phyloP scores from a whole-genome alignment of 352 stramenopile genomes.

The Albugo laibachii region DNA sequence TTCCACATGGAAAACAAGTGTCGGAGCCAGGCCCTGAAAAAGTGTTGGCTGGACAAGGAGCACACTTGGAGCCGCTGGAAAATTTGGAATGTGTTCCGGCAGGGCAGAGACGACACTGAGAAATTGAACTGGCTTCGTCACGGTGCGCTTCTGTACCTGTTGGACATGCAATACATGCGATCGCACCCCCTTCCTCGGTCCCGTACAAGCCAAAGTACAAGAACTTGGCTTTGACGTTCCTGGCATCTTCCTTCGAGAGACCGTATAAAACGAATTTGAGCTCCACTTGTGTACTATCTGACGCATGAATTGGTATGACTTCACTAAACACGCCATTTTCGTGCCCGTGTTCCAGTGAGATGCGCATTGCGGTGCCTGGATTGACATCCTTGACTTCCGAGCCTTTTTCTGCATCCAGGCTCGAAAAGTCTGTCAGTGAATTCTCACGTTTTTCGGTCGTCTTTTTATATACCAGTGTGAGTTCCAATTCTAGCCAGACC shows the following conservation, averaged over 20 bases:
- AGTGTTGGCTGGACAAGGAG: constrained; percentile 32
- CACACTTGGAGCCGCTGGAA: constrained; percentile 20
- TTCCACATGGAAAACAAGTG: constrained; percentile 28
- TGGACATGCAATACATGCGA: constrained; percentile 31
- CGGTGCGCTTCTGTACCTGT: constrained; percentile 21
- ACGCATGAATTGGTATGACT: constrained; percentile 31
- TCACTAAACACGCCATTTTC: constrained; percentile 48
- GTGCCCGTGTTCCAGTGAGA: constrained; percentile 34
- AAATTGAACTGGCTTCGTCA: constrained; percentile 12
- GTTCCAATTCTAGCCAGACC: constrained; percentile 3
- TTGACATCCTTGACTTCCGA: background rate
- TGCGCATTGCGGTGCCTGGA: background rate
- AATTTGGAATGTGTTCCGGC: constrained; percentile 24
- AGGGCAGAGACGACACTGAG: constrained; percentile 31
- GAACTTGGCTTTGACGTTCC: constrained; percentile 22
- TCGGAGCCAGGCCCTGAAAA: constrained; percentile 28
- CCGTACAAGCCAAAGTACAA: constrained; percentile 25
- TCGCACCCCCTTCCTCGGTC: constrained; percentile 24
- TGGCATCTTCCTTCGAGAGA: too few species aligned
- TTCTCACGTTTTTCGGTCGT: too few species aligned
- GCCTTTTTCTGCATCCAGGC: background rate
- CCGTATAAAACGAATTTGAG: too few species aligned
- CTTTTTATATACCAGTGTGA: constrained; percentile 2
- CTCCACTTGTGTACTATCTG: constrained; percentile 1
- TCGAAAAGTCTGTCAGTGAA: too few species aligned